Conservation (phyloP, 805 yeast species). For the Osmozyma mogii region DNA sequence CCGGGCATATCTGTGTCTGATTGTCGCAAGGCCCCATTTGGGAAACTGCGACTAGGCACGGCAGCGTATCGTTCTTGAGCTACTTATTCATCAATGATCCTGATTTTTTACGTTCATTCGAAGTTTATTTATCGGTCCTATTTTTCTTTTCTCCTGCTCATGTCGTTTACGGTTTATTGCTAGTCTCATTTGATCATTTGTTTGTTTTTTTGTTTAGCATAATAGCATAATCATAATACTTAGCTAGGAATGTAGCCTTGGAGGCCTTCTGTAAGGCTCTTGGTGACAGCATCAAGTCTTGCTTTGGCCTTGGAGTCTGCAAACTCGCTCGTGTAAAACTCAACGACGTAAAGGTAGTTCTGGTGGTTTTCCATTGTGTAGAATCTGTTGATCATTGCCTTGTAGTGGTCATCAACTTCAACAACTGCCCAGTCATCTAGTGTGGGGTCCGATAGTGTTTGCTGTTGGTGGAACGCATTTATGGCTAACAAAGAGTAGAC, state of each 20-base stretch:
- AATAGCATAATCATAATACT: conserved; percentile 2
- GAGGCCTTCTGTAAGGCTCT: conserved; percentile 26
- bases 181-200: background rate
- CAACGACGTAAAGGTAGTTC: conserved; percentile 18
- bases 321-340: conserved; percentile 23
- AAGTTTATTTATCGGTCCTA: too few species aligned
- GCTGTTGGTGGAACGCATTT: conserved; percentile 17
- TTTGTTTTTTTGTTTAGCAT: conserved; percentile 3
- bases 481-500: conserved; percentile 30
- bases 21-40: too few species aligned
- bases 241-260: conserved; percentile 18
- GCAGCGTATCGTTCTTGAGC: background rate
- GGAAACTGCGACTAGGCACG: conserved; percentile 1
- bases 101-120: too few species aligned
- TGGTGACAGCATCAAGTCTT: conserved; percentile 23
- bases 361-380: conserved; percentile 7
- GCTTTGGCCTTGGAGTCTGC: conserved; percentile 29
- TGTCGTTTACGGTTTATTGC: too few species aligned
- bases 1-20: background rate
- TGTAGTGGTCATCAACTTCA: conserved; percentile 21
- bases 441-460: conserved; percentile 7
- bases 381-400: conserved; percentile 20
- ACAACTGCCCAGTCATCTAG: conserved; percentile 21
- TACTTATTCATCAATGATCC: background rate
- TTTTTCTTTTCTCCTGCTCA: too few species aligned